Conservation (phyloP, 495 filamentous ascomycete genomes). For the Aspergillus bertholletiae region DNA sequence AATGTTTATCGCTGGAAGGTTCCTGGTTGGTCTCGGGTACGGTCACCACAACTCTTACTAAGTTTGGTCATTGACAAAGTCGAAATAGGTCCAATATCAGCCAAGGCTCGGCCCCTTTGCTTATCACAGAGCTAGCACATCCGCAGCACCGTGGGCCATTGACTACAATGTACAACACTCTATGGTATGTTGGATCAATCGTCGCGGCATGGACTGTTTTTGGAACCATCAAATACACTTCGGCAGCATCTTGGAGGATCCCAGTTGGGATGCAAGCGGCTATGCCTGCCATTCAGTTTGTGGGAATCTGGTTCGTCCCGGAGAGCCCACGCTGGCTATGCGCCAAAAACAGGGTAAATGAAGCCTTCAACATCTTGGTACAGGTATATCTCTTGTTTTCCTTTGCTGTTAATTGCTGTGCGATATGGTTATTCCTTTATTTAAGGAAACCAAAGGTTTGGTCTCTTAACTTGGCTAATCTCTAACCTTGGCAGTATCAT, state of each 20-base stretch:
- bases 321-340: conserved; percentile 48
- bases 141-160: conserved; percentile 59
- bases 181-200: conserved; percentile 59
- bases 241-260: conserved; percentile 24
- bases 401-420: too few species aligned
- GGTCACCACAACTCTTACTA: background rate
- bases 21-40: background rate
- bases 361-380: background rate
- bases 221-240: conserved; percentile 23
- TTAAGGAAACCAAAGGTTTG: too few species aligned
- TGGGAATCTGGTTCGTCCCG: conserved; percentile 26
- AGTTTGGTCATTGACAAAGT: background rate
- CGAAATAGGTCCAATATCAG: background rate
- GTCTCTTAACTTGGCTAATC: background rate
- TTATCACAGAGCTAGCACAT: conserved; percentile 59
- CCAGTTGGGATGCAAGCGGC: conserved; percentile 21
- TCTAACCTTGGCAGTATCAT: conserved; percentile 22
- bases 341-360: background rate
- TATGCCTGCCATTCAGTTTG: conserved; percentile 20
- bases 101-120: conserved; percentile 41
- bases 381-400: too few species aligned
- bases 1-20: background rate
- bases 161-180: conserved; percentile 59
- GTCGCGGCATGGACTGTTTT: conserved; percentile 25
- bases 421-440: too few species aligned